Evolutionary conservation across 2,329 filamentous ascomycete species (phyloP), one percentile per base, ranked within the genome.

Genomic region (Didymella sp.): DNA sequence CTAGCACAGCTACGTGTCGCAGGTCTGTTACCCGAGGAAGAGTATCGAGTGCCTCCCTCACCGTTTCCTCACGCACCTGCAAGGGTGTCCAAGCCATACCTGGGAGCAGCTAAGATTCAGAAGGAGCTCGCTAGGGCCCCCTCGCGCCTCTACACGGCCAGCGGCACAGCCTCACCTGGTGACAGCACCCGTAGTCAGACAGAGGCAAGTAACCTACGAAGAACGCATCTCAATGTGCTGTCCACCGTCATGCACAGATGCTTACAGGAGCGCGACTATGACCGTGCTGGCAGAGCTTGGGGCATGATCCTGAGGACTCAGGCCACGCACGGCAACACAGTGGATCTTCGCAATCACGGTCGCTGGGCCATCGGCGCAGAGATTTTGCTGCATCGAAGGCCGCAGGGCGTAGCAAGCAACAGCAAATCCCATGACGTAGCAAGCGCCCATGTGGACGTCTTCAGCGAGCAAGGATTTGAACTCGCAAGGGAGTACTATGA

Each of bases 311-410:
- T 92, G 43, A 84, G 89, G 45, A 82, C 86, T 43, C 84, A 82
- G 46, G 78, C 87, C 22, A 70, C 77, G 55, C 86, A 86, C 30
- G 65, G 67, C 3, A 74, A 76, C 44, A 77, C 78, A 6, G 80
- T 93, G 19, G 91, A 96, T 71, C 74, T 94, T 44, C 85, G 92
- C 35, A 80, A 80, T 19, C 83, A 88, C 67, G 84, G 86, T 31
- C 83, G 89, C 62, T 97, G 93, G 94, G 88, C 88, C 13, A 83
- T 96, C 41, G 92, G 91, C 0, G 91, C 91, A 2, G 93, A 96
- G 76, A 85, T 97, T 19, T 77, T 96, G 53, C 86, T 96, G 77
- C 85, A 89, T 15, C 76, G 76, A 60, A 73, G 56, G 19, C 43
- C 63, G 30, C 51, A 11, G 19, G n/a, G 37, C n/a, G 22, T 37